Evolutionary conservation across 2,329 filamentous ascomycete species (phyloP).

Genomic region (Eurotiales sp.): DNA sequence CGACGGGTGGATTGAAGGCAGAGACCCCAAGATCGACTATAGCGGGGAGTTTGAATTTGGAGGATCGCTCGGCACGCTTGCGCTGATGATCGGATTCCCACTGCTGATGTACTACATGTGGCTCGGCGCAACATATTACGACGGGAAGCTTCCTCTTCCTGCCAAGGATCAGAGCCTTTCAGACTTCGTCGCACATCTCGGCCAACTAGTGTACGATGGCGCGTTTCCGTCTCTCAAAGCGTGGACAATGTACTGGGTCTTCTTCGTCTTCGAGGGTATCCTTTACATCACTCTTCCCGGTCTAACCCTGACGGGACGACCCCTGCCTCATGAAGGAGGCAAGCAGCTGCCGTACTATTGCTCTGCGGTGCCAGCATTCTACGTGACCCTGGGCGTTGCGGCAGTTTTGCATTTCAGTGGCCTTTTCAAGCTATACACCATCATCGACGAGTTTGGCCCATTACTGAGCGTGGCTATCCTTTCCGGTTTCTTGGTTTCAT

Average conservation of each 20-base stretch:
- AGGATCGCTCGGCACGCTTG: constrained; percentile 71
- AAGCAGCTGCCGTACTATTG: constrained; percentile 93
- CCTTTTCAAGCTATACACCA: constrained; percentile 81
- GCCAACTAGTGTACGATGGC: constrained; percentile 70
- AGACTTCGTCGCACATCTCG: constrained; percentile 71
- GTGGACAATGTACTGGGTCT: constrained; percentile 93
- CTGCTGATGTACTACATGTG: constrained; percentile 99
- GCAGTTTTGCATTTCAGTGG: constrained; percentile 75
- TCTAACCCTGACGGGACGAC: constrained; percentile 82
- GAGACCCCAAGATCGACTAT: constrained; percentile 42
- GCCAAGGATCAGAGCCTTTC: constrained; percentile 60
- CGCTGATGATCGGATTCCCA: constrained; percentile 94
- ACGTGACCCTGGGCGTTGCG: constrained; percentile 72
- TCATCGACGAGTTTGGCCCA: constrained; percentile 93
- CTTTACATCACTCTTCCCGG: constrained; percentile 86
- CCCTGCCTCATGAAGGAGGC: constrained; percentile 74
- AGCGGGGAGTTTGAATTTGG: constrained; percentile 73
- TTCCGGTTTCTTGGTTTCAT: constrained; percentile 78
- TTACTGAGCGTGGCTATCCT: constrained; percentile 90
- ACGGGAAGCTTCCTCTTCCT: constrained; percentile 72
- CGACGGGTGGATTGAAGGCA: constrained; percentile 40
- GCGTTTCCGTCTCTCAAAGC: constrained; percentile 79
- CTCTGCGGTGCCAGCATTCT: constrained; percentile 83
- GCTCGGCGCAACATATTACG: constrained; percentile 90
- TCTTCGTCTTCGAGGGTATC: constrained; percentile 77